Percentiles rank a stretch among this genome's conserved stretches.
These are phyloP conservation scores for Schwanniomyces polymorphus DNA, from an alignment of 805 yeast species.

Conservation along the genomic window DNA sequence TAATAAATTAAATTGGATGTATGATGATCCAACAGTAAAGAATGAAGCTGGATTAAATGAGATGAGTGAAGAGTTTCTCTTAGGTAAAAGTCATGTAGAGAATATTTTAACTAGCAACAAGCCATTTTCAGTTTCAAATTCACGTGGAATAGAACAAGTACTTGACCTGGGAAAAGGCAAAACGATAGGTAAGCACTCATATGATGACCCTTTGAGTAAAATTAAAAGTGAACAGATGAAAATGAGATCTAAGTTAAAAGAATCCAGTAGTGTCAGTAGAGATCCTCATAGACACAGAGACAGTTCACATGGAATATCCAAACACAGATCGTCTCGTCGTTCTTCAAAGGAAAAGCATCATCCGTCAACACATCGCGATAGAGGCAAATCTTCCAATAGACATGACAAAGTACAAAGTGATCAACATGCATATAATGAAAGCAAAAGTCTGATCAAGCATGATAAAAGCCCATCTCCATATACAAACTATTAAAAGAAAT, in stretches of 20 bases:
- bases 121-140: conserved; percentile 34
- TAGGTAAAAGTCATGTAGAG: conserved; percentile 42
- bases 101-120: conserved; percentile 55
- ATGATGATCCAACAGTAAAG: conserved; percentile 51
- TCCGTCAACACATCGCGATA: not conserved
- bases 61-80: conserved; percentile 28
- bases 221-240: conserved; percentile 22
- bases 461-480: no score
- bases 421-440: no score
- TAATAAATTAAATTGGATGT: conserved; percentile 83
- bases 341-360: not conserved
- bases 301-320: no score
- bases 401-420: not conserved
- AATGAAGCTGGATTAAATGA: conserved; percentile 40
- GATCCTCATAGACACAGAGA: not conserved
- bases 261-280: not conserved
- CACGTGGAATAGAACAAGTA: conserved; percentile 23
- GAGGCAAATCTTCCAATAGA: not conserved
- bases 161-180: conserved; percentile 17
- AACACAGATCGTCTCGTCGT: not conserved
- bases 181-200: not conserved
- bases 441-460: no score
- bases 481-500: no score
- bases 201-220: conserved; percentile 50
- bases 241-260: conserved; percentile 5